Evolutionary conservation across 805 yeast species (phyloP), one percentile per base, ranked within the genome.

Genomic region (Candida chilensis): DNA sequence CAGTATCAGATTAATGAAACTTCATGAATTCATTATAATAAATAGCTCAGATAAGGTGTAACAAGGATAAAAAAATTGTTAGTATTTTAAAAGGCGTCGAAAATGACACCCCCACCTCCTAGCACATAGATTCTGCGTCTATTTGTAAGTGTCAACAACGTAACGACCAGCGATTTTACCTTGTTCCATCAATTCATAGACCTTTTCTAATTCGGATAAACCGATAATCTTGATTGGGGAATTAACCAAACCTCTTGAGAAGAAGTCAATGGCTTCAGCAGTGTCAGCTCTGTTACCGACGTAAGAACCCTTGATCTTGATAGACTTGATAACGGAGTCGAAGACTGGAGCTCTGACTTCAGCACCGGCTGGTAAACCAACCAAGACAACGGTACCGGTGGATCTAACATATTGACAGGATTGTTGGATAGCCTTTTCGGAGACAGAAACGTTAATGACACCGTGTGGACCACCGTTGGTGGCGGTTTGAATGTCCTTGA

Each of bases 381-480:
- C 60, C 37, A 57, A 45, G 13, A 56, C 61, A 27, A 52, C 59
- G 16, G 58, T 55, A 29, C 63, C 63, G 16, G 47, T 42, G 20
- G 59, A 34, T 37, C 61, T 45, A 27, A 52, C 52, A 39, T 52
- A 56, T 13, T 44, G 45, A 20, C 21, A 19, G n/a, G 74, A 67
- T 48, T 67, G 74, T 18, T 59, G 37, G 37, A 69, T 63, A 31
- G 76, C 75, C 28, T 35, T 35, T 44, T 66, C 74, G 27, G 77
- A 64, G 18, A 71, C 75, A 20, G 78, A 77, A 24, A 60, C 67
- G 36, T 60, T 60, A 40, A 58, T 54, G 28, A 46, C 62, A 41
- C 61, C 67, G 37, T 60, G 87, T 30, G 79, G 71, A 45, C 82
- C 82, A 48, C 80, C 78, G 38, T 64, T 49, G 36, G 80, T 73